Evolutionary conservation across 495 filamentous ascomycete species (phyloP), one percentile per base, ranked within the genome.

Genomic region (Penicillium dipodomyicola): DNA sequence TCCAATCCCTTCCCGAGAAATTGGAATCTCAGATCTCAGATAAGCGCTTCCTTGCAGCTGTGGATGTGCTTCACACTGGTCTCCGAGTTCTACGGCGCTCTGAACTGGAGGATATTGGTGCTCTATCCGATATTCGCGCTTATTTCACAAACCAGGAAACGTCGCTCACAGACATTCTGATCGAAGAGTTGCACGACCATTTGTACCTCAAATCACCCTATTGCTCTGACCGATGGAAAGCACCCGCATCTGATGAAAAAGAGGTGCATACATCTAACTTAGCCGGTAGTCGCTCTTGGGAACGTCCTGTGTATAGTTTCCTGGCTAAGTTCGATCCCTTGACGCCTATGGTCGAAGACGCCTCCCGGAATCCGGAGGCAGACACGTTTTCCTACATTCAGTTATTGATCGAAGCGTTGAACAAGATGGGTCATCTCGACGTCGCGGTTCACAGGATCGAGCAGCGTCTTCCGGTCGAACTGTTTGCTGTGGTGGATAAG

Each of bases 171-270:
- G 94, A 99, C 69, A 97, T 97, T 41, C 65, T 99, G 63, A 85
- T 97, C 45, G 94, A 99, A 71, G 94, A 99, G 70, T 76, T 99
- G 42, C 95, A 97, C 67, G 96, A 93, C 65, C 94, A 99, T 74
- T 80, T 99, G 4, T 99, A 97, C 64, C 81, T 99, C 12, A 97
- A 97, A 63, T 96, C 92, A 11, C 92, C 91, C 1, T 97, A 97
- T 64, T 97, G 92, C 70, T 89, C 95, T 58, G 89, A 95, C 70
- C 77, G 94, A 47, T 99, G 94, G 94, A 96, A 94, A 65, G 79
- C 82, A 45, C 75, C 65, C 19, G 65, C 55, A 32, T 61, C 65
- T 30, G 78, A 79, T 39, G 77, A 77, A 25, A 83, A 86, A 27
- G 83, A 86, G 32, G 81, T 82, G 57, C 85, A 82, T 63, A 22